Base-by-base conservation (phyloP, 495 filamentous ascomycete species). In the Hypoxylon lenormandii region DNA sequence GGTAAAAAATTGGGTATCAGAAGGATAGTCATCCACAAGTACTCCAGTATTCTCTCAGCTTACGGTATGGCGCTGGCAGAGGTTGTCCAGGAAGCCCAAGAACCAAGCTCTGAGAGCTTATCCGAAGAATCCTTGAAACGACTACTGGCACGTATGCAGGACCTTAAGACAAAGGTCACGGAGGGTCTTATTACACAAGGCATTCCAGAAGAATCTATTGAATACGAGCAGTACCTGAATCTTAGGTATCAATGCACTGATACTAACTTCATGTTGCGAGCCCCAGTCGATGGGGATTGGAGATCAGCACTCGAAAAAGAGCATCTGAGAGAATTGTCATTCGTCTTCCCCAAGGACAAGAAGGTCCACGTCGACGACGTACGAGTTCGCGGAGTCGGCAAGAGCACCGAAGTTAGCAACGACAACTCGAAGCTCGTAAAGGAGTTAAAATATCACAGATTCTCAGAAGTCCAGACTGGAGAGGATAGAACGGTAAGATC, bases 41-140 rank as follows among this genome's bases (percentile, higher is more conserved):
- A 97, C 75, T 97, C 94, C 0, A 96, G 93, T 0, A 92, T 98
- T 0, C 85, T 98, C 0, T 97, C 93, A 0, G 95, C 95, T 1
- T 98, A 97, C 67, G 95, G 94, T 15, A 97, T 98, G 94, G 92
- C 93, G 2, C 77, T 98, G 16, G 95, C 95, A 6, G 95, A 98
- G 75, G 93, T 97, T 1, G 94, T 97, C 6, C 90, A 97, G 53
- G 95, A 98, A 78, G 82, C 87, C 19, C 94, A 97, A 72, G 92
- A 94, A 70, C 94, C 95, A 4, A 89, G 89, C 48, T 92, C 91
- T n/a, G 87, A 85, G 43, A 81, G 87, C 1, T 89, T 88, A 82
- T 78, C 78, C 4, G 82, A 86, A 19, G 60, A 80, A 49, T 81
- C 80, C 22, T 70, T 81, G 90, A 91, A 36, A 93, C 92, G 12